Conservation (phyloP, 129 eudicot species). For the Dittrichia graveolens region DNA sequence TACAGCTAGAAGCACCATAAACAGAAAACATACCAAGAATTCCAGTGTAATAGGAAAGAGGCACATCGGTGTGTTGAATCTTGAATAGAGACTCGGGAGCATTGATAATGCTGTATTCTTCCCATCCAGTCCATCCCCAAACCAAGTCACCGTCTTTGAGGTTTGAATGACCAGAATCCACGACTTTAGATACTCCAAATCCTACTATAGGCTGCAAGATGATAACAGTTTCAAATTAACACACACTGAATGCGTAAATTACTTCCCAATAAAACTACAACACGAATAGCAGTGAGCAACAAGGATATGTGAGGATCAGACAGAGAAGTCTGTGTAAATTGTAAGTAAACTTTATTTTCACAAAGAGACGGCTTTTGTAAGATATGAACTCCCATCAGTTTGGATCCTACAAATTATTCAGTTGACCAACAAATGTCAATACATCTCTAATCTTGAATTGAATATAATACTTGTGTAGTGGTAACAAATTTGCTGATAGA, state of each 20-base stretch:
- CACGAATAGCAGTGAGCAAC: background rate
- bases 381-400: no score
- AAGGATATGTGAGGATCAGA: no score
- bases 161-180: constrained; percentile 65
- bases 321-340: no score
- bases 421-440: no score
- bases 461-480: no score
- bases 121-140: constrained; percentile 75
- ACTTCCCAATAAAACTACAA: no score
- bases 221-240: background rate
- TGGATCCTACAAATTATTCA: no score
- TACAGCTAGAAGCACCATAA: background rate
- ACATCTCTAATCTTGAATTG: no score
- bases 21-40: constrained; percentile 55
- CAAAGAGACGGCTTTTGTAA: no score
- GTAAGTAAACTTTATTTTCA: no score
- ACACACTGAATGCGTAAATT: constrained; percentile 8
- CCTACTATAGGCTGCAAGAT: constrained; percentile 52
- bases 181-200: constrained; percentile 59
- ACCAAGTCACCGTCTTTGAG: constrained; percentile 61
- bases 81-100: constrained; percentile 40
- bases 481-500: no score
- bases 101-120: constrained; percentile 61
- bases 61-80: constrained; percentile 60
- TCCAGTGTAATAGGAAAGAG: constrained; percentile 80